Conservation (phyloP, 106 monocot genomes). For the Platanthera zijinensis region DNA sequence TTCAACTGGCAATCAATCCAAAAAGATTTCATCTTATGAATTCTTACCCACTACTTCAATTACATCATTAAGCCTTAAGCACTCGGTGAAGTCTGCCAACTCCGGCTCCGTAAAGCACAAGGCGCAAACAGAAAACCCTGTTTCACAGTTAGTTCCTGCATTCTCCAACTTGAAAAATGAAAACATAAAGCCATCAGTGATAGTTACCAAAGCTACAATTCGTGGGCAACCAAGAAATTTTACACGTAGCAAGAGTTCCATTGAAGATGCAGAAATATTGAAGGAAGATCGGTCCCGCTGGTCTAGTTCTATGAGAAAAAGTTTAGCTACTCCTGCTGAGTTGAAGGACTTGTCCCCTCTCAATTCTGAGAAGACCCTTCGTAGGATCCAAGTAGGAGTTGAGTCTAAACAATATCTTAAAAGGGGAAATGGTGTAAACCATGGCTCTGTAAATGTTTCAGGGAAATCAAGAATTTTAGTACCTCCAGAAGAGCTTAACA, state of each 20-base stretch:
- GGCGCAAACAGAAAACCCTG: constrained; percentile 46
- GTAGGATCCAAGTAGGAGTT: constrained; percentile 18
- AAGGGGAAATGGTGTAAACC: constrained; percentile 36
- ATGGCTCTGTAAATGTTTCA: constrained; percentile 18
- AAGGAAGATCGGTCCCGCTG: constrained; percentile 55
- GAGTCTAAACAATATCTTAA: constrained; percentile 29
- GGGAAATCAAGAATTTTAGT: constrained; percentile 16
- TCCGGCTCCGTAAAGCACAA: constrained; percentile 34
- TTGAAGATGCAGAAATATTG: constrained; percentile 37
- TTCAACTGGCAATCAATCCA: constrained; percentile 39
- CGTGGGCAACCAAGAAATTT: constrained; percentile 27
- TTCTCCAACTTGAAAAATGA: constrained; percentile 72
- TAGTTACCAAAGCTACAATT: constrained; percentile 21
- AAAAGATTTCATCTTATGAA: constrained; percentile 34
- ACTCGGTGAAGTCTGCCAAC: constrained; percentile 27
- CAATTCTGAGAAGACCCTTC: constrained; percentile 30
- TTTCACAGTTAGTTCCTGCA: constrained; percentile 64
- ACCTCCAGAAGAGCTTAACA: constrained; percentile 16
- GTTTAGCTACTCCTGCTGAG: constrained; percentile 18
- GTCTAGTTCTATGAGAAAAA: constrained; percentile 57
- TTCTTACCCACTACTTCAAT: constrained; percentile 31
- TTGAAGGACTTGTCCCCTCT: constrained; percentile 36
- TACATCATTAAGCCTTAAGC: constrained; percentile 31
- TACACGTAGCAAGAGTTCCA: constrained; percentile 56
- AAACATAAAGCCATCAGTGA: constrained; percentile 46